phyloP scores from a whole-genome alignment of 768 basidiomycete genomes.

The Hypsizygus marmoreus region DNA sequence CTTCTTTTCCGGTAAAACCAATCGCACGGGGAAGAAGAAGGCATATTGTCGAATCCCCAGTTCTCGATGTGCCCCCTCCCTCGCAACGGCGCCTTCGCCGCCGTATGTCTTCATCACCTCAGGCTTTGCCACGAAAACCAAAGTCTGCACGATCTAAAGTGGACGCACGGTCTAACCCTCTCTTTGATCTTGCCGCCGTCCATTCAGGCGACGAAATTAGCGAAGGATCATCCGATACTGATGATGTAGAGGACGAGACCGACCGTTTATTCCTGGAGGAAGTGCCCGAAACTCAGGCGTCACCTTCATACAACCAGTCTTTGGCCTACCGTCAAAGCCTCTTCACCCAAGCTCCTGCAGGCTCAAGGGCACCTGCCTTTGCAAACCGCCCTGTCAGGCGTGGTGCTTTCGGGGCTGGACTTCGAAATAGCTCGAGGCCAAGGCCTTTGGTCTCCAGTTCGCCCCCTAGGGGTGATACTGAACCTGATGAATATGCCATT shows the following conservation, averaged over 20 bases:
- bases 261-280: slow-evolving; percentile 70
- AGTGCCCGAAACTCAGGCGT: slow-evolving; percentile 64
- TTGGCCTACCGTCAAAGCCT: slow-evolving; percentile 71
- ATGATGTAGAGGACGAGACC: slow-evolving; percentile 64
- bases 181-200: slow-evolving; percentile 69
- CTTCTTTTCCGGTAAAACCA: slow-evolving; percentile 30
- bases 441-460: slow-evolving; percentile 54
- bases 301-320: slow-evolving; percentile 74
- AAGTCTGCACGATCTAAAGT: background rate
- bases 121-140: slow-evolving; percentile 14
- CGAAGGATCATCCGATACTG: slow-evolving; percentile 57
- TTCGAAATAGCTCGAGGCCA: slow-evolving; percentile 17
- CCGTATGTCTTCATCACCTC: slow-evolving; percentile 31
- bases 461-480: slow-evolving; percentile 51
- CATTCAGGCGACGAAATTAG: slow-evolving; percentile 84
- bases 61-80: slow-evolving; percentile 29
- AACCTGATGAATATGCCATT: slow-evolving; percentile 64
- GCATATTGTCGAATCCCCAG: slow-evolving; percentile 27
- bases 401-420: slow-evolving; percentile 38
- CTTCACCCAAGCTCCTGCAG: slow-evolving; percentile 62
- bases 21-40: slow-evolving; percentile 20
- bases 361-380: slow-evolving; percentile 53
- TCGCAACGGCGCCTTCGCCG: slow-evolving; percentile 40
- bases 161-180: slow-evolving; percentile 27
- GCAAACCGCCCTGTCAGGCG: slow-evolving; percentile 47